Conservation (phyloP, 495 filamentous ascomycete genomes). For the Penicillium roqueforti region DNA sequence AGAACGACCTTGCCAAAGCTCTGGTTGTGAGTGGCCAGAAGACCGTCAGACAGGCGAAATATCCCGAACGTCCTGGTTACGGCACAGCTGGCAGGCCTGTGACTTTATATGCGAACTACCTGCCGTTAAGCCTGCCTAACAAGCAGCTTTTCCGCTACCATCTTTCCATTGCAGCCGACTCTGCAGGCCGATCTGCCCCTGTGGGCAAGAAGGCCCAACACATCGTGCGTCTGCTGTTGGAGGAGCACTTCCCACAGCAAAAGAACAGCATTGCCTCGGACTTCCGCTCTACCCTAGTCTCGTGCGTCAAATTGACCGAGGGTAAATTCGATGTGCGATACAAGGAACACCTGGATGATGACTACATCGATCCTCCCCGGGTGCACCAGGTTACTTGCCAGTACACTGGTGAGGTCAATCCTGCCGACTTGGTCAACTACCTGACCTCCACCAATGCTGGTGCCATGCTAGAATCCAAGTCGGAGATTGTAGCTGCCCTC, state of each 20-base stretch:
- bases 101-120: conserved; percentile 62
- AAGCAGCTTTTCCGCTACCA: conserved; percentile 38
- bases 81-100: conserved; percentile 50
- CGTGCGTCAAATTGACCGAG: conserved; percentile 32
- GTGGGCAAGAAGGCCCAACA: conserved; percentile 50
- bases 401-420: conserved; percentile 39
- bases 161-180: conserved; percentile 25
- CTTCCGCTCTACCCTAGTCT: conserved; percentile 50
- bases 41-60: conserved; percentile 11
- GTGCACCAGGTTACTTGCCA: conserved; percentile 45
- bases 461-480: conserved; percentile 37
- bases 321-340: conserved; percentile 35
- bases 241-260: conserved; percentile 30
- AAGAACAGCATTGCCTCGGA: conserved; percentile 51
- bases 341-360: conserved; percentile 38
- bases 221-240: conserved; percentile 50
- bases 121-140: conserved; percentile 44
- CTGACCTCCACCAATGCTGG: conserved; percentile 46
- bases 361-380: conserved; percentile 36
- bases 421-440: conserved; percentile 50
- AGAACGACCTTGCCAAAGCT: conserved; percentile 26
- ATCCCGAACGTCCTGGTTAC: conserved; percentile 54
- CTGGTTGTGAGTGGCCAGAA: conserved; percentile 22
- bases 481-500: conserved; percentile 44
- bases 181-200: conserved; percentile 26